Evolutionary conservation across 1,284 basidiomycete genomes (phyloP).

Genomic region (Fistulinella staudtii): DNA sequence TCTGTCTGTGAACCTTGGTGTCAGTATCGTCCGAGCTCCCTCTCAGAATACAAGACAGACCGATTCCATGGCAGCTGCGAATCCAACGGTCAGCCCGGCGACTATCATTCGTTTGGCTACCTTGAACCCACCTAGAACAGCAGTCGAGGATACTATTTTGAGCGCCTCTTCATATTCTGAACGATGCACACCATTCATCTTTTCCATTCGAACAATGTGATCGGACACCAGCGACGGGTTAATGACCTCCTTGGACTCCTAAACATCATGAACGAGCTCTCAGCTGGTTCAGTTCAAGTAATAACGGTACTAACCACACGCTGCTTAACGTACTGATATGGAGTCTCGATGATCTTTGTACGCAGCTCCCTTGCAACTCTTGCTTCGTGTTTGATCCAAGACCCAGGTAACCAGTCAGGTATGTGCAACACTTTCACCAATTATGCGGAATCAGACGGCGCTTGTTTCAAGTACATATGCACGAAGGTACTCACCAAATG

Average conservation of each 20-base stretch:
- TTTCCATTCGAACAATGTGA: slow-evolving; percentile 13
- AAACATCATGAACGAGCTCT: background rate
- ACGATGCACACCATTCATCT: background rate
- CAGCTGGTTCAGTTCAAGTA: background rate
- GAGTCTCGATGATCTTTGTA: slow-evolving; percentile 8
- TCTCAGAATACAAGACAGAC: slow-evolving; percentile 1
- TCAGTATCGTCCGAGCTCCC: too few relatives aligned
- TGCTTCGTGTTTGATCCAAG: slow-evolving; percentile 5
- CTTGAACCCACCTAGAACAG: slow-evolving; percentile 15
- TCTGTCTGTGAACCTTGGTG: too few relatives aligned
- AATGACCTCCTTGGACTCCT: background rate
- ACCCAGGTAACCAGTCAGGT: slow-evolving; percentile 18
- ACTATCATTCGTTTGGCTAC: too few relatives aligned
- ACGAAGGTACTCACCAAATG: slow-evolving; percentile 15
- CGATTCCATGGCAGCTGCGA: slow-evolving; percentile 7
- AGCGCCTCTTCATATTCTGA: slow-evolving; percentile 5
- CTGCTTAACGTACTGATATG: slow-evolving; percentile 13
- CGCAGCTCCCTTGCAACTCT: background rate
- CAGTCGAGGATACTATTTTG: slow-evolving; percentile 2
- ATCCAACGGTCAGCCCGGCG: too few relatives aligned
- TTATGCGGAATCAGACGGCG: too few relatives aligned
- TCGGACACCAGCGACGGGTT: slow-evolving; percentile 10
- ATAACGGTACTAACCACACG: slow-evolving; percentile 7
- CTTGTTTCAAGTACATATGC: background rate
- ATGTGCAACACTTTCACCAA: slow-evolving; percentile 12